phyloP scores from a whole-genome alignment of 805 yeast genomes.

The Millerago galiae region DNA sequence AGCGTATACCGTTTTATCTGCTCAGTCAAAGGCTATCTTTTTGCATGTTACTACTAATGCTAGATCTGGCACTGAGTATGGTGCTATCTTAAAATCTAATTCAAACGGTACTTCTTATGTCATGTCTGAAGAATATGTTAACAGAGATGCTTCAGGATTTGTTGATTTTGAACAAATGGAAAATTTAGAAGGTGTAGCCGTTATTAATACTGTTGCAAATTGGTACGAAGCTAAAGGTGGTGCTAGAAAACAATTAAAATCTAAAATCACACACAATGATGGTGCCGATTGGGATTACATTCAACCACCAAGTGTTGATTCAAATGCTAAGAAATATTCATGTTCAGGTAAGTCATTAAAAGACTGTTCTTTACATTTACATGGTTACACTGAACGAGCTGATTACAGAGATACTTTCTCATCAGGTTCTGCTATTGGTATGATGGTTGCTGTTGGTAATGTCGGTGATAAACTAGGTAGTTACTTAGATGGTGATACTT shows the following conservation, averaged over 20 bases:
- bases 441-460: slow-evolving; percentile 89
- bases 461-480: slow-evolving; percentile 61
- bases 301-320: slow-evolving; percentile 61
- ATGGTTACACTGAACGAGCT: slow-evolving; percentile 82
- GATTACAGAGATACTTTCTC: slow-evolving; percentile 83
- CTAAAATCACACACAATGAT: slow-evolving; percentile 80
- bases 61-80: slow-evolving; percentile 51
- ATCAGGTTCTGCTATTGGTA: slow-evolving; percentile 84
- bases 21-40: slow-evolving; percentile 65
- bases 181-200: slow-evolving; percentile 77
- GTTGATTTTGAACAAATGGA: slow-evolving; percentile 86
- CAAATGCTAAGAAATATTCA: slow-evolving; percentile 46
- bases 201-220: slow-evolving; percentile 66
- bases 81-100: slow-evolving; percentile 80
- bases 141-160: slow-evolving; percentile 64
- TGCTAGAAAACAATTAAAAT: slow-evolving; percentile 50
- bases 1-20: slow-evolving; percentile 76
- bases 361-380: slow-evolving; percentile 76
- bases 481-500: slow-evolving; percentile 55
- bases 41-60: slow-evolving; percentile 72
- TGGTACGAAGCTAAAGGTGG: slow-evolving; percentile 38
- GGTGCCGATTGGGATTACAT: slow-evolving; percentile 82
- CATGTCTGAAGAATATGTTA: slow-evolving; percentile 59
- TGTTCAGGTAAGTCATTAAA: slow-evolving; percentile 48
- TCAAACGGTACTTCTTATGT: slow-evolving; percentile 88